phyloP scores from a whole-genome alignment of 192 early-diverging fungal species.

The Coemansia sp. region DNA sequence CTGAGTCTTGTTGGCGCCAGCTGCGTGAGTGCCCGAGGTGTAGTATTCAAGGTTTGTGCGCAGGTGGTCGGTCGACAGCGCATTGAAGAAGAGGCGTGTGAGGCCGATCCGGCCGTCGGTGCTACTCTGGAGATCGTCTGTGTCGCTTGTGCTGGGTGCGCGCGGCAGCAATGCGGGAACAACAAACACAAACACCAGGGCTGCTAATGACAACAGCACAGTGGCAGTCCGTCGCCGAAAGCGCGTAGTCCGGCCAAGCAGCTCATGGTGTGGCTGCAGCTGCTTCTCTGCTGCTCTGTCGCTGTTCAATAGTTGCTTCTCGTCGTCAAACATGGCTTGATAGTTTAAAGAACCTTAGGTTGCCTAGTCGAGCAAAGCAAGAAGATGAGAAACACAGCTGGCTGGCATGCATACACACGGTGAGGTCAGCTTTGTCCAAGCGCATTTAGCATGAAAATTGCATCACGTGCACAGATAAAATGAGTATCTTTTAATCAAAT shows the following conservation, averaged over 20 bases:
- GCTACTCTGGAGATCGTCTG: not conserved
- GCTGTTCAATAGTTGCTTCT: not conserved
- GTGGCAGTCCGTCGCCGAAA: not conserved
- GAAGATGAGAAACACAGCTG: not conserved
- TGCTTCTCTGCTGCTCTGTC: not conserved
- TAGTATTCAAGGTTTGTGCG: constrained; percentile 54
- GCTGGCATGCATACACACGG: not conserved
- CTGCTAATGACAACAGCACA: constrained; percentile 8
- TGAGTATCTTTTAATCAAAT: not conserved
- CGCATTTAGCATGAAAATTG: not conserved
- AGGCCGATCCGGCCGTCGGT: constrained; percentile 26
- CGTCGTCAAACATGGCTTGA: constrained; percentile 2
- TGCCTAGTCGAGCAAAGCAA: not conserved
- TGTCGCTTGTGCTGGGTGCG: not conserved
- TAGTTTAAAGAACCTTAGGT: not conserved
- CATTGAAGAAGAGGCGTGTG: constrained; percentile 38
- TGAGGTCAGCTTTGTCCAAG: not conserved
- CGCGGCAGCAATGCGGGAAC: constrained; percentile 10
- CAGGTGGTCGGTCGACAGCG: constrained; percentile 46
- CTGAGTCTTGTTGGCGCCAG: constrained; percentile 54
- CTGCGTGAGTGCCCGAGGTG: constrained; percentile 58
- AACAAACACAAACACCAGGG: constrained; percentile 13
- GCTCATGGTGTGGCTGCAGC: not conserved
- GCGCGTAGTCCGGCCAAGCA: not conserved
- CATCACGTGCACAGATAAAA: constrained; percentile 1